Evolutionary conservation across 169 alveolate genomes (phyloP).

Genomic region (Cryptosporidium ubiquitum): DNA sequence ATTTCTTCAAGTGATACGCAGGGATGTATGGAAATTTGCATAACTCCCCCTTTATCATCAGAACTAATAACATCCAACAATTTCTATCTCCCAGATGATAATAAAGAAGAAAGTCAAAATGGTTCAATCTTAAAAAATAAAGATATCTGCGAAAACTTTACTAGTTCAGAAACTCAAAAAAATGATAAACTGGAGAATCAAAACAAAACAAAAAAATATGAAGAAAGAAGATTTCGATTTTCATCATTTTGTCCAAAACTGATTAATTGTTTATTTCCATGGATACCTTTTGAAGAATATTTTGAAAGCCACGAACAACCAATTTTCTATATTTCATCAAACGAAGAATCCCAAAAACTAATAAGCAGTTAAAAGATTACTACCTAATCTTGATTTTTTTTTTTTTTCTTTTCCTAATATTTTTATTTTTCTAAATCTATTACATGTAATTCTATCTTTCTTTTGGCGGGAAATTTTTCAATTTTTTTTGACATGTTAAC

Average conservation of each 20-base stretch:
- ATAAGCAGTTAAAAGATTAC: background rate
- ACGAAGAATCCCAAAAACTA: slow-evolving; percentile 2
- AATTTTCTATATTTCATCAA: background rate
- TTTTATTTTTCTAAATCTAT: background rate
- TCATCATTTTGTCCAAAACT: slow-evolving; percentile 7
- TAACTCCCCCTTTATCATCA: slow-evolving; percentile 53
- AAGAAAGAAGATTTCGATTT: background rate
- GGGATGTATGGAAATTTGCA: slow-evolving; percentile 47
- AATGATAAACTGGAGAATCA: background rate
- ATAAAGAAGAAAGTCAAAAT: background rate
- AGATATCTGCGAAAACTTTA: background rate
- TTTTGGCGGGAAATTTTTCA: slow-evolving; percentile 13
- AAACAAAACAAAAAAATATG: background rate
- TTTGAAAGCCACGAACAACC: slow-evolving; percentile 2
- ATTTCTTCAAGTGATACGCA: slow-evolving; percentile 6
- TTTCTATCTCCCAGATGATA: slow-evolving; percentile 27
- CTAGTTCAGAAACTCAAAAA: background rate
- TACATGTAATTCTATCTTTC: slow-evolving; percentile 13
- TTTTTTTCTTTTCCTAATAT: background rate
- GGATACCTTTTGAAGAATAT: slow-evolving; percentile 26
- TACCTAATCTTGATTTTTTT: background rate
- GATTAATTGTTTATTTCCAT: slow-evolving; percentile 35
- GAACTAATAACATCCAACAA: background rate
- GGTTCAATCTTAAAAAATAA: background rate
- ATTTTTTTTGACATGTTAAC: background rate